Evolutionary conservation across 225 moss, liverwort and hornwort species (phyloP), one percentile per base, ranked within the genome.

Genomic region (Lunularia cruciata): DNA sequence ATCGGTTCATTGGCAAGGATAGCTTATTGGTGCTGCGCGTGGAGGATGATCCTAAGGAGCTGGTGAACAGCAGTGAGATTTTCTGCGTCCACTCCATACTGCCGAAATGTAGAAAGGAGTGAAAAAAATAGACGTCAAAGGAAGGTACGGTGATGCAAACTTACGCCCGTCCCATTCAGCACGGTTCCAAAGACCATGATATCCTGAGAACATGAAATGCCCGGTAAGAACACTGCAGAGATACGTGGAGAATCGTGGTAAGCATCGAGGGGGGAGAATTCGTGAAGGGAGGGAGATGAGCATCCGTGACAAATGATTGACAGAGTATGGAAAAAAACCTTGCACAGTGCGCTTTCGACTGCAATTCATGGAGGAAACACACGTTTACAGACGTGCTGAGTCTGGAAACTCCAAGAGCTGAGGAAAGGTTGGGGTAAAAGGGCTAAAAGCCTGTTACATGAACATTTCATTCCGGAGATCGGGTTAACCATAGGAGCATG

Each of bases 141-240:
- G 67, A 72, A 63, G 55, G 73, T 57, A 69, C 70, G 72, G 69
- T 60, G 74, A 58, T 71, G 71, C 81, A 74, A 71, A 82, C 81
- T 82, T 69, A 82, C 74, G 70, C 67, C 77, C 74, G 67, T 74
- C 77, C 67, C 66, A 70, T 77, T 72, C 77, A 75, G 61, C 77
- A 73, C 65, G 47, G 76, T 81, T 81, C 81, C 77, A 70, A 47
- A 77, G 60, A 67, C 77, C 59, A 71, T 63, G 77, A 75, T 77
- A 77, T 70, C 73, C 81, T 82, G 81, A 69, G 70, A 75, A 77
- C 74, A 77, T 82, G 74, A 77, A 82, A 74, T 74, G 66, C 74
- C 70, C 70, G 67, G 77, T 82, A 60, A 82, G 77, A 77, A 80
- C 55, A 68, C 31, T 56, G 27, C 15, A 57, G 56, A 57, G 33